Evolutionary conservation across 306 rosid species (phyloP), one percentile per base, ranked within the genome.

Genomic region (Gleditsia sinensis): DNA sequence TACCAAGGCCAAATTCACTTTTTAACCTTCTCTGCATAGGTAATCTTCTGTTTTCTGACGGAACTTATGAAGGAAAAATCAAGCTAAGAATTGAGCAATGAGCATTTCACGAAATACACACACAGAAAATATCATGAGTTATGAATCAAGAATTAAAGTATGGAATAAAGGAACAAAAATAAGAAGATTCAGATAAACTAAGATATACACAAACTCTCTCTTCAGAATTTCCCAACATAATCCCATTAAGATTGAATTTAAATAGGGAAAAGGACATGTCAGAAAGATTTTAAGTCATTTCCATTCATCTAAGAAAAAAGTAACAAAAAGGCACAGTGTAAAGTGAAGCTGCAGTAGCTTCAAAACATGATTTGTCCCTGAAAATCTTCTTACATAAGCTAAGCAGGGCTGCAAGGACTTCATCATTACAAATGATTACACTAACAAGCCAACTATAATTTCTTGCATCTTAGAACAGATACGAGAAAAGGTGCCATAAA

Each of bases 221-320:
- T 33, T 11, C 59, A 6, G n/a, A 30, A 53, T 63, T 70, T 25
- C 12, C 57, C 69, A 66, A 5, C 19, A 51, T 43, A 65, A 54
- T 53, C 11, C 9, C 48, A 8, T 68, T 10, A 32, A 25, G 32
- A 57, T n/a, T 6, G 0, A 13, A 7, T 20, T 32, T 48, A 11
- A 34, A 13, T 24, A 79, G 21, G 67, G 53, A 68, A 60, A 75
- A 69, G 46, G 61, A 61, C 72, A 59, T 49, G 23, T 14, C 27
- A 21, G 70, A 9, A 17, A 56, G 37, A 72, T 3, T 9, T 7
- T 21, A 12, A n/a, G 50, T 23, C 61, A 11, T 46, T 43, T 16
- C 72, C 57, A 57, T 56, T 24, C 11, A 45, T 23, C 24, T 10
- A 5, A 6, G 17, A 51, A 21, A 25, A 40, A 28, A n/a, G n/a